A percentile compares a stretch with the other conserved stretches of the same genome.
Evolutionary conservation across 371 early-diverging fungal genomes (phyloP).

Genomic region (Actinomortierella ambigua): DNA sequence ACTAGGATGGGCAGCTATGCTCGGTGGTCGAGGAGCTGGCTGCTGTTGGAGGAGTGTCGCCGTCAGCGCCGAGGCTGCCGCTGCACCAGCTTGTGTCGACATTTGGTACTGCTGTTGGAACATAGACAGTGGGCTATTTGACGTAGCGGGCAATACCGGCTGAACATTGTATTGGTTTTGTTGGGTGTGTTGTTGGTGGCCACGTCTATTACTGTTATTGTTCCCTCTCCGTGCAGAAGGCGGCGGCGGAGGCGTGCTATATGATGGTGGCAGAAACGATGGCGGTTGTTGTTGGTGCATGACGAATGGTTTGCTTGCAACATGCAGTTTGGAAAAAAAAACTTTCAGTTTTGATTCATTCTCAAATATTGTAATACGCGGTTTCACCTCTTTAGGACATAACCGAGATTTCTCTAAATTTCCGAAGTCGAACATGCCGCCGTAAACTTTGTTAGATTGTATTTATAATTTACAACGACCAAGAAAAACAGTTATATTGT

Average conservation of each 20-base stretch:
- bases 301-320: too few species aligned
- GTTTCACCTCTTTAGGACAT: too few species aligned
- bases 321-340: too few species aligned
- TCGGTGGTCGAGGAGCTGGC: neutral
- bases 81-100: constrained; percentile 29
- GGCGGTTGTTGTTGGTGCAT: neutral
- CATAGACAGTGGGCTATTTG: constrained; percentile 16
- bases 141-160: neutral
- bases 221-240: neutral
- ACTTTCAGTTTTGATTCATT: too few species aligned
- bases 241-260: constrained; percentile 29
- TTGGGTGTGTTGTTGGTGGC: neutral
- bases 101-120: constrained; percentile 36
- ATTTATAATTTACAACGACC: too few species aligned
- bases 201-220: neutral
- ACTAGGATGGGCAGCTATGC: neutral
- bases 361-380: too few species aligned
- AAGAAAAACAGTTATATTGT: too few species aligned
- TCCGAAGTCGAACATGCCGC: too few species aligned
- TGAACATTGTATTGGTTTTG: neutral
- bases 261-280: constrained; percentile 20
- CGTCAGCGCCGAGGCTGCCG: constrained; percentile 34
- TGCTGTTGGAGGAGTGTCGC: constrained; percentile 12
- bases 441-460: too few species aligned
- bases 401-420: too few species aligned